These are phyloP conservation scores for Magnaporthales sp. DNA, from an alignment of 2,329 filamentous ascomycete species.

Conservation along the genomic window DNA sequence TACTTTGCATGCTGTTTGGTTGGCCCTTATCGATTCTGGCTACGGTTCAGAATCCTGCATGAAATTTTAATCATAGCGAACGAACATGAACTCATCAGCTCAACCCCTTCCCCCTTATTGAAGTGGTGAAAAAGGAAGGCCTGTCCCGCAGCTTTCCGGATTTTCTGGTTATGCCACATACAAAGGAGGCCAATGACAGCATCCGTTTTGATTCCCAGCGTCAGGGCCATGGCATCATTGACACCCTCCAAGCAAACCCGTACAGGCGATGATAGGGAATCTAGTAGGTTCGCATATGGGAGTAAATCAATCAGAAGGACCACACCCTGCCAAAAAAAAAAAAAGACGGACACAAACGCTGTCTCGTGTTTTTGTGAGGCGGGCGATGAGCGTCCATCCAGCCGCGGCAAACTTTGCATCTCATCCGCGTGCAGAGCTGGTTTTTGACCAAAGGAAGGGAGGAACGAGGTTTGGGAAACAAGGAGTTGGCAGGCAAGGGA, in stretches of 20 bases:
- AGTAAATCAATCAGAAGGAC: neutral
- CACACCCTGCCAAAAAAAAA: too few relatives aligned
- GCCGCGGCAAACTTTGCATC: neutral
- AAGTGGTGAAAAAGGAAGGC: neutral
- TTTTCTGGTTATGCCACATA: neutral
- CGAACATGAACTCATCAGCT: neutral
- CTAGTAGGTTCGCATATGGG: neutral
- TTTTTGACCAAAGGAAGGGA: too few relatives aligned
- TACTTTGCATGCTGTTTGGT: neutral
- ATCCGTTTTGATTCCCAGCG: neutral
- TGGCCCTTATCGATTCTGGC: too few relatives aligned
- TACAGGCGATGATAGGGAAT: neutral
- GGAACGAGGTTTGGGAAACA: neutral
- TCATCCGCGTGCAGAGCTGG: neutral
- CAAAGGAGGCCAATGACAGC: neutral
- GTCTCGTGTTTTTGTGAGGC: neutral
- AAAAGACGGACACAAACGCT: neutral
- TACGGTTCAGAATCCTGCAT: neutral
- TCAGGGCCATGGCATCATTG: neutral
- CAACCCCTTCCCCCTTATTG: too few relatives aligned
- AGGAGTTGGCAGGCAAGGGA: neutral
- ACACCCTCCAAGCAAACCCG: neutral
- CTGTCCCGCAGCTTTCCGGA: neutral
- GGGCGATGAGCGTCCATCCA: neutral
- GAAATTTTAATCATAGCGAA: neutral